Base-by-base conservation (phyloP, 495 filamentous ascomycete genomes). In the Neurospora tetraspora region DNA sequence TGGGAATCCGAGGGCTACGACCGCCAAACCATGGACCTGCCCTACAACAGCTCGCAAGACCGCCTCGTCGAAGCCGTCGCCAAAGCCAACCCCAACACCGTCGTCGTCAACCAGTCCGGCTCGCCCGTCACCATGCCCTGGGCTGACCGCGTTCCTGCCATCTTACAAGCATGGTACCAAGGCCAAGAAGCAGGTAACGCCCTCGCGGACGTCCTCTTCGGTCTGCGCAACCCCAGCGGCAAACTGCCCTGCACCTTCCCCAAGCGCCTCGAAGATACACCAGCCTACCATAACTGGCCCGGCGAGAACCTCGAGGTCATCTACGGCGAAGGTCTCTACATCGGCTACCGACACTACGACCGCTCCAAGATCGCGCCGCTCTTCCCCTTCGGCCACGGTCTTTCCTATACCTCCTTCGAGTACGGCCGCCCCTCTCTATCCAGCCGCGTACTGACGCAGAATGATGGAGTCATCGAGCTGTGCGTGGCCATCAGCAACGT, bases 1-100 rank as follows among this genome's bases (percentile, higher is more conserved):
- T 96, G 93, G 93, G 93, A 96, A 78, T 93, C 91, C 20, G 94
- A 96, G 73, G 94, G 94, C 31, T 90, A 93, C 74, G 93, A 96
- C 79, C 88, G 93, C n/a, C 86, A 90, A 71, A 89, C 88, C 70
- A 94, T 96, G 92, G 90, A 93, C 74, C 86, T 96, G 11, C 93
- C 93, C 6, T 82, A 79, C 38, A 84, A 87, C 71, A 90, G 90
- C 1, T 89, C 88, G 76, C 92, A 91, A 77, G 92, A 97, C 77
- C 87, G 90, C 37, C 83, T 97, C 36, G 88, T 96, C 76, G 85
- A 88, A 61, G 88, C 88, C 16, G 89, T 96, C 3, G 83, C 92
- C 9, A 82, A 85, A 16, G 92, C 88, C 2, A 94, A 95, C 76
- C 90, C 92, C 9, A 86, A 86, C 40, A 89, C 93, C 3, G 86